Evolutionary conservation across 768 basidiomycete genomes (phyloP).

Genomic region (Boletus tylopilopsis): DNA sequence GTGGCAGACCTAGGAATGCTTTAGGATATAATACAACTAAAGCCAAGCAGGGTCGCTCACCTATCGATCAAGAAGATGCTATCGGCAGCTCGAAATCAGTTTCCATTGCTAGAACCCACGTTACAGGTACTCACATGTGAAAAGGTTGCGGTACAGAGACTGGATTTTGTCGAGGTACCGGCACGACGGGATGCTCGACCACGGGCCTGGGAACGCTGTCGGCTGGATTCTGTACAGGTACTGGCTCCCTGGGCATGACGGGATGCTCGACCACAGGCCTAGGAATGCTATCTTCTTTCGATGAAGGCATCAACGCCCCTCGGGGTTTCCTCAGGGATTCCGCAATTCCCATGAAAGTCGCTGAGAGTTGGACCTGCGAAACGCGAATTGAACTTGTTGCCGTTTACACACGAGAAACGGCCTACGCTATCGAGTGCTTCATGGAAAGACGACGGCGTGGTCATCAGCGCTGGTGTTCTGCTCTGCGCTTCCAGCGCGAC

Average conservation of each 20-base stretch:
- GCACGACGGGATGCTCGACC: slow-evolving; percentile 56
- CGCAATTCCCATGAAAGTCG: slow-evolving; percentile 54
- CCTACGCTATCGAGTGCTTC: slow-evolving; percentile 50
- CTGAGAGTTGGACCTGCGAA: slow-evolving; percentile 45
- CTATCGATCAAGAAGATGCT: slow-evolving; percentile 23
- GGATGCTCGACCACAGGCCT: slow-evolving; percentile 57
- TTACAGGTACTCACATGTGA: no score
- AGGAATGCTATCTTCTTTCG: slow-evolving; percentile 45
- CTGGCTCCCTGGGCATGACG: slow-evolving; percentile 52
- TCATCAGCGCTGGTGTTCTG: slow-evolving; percentile 21
- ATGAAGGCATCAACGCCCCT: slow-evolving; percentile 38
- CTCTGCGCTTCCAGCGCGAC: slow-evolving; percentile 47
- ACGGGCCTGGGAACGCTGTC: slow-evolving; percentile 53
- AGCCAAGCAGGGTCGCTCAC: not conserved
- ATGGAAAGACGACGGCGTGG: slow-evolving; percentile 42
- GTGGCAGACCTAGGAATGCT: slow-evolving; percentile 42
- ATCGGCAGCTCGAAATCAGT: not conserved
- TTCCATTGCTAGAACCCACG: slow-evolving; percentile 32
- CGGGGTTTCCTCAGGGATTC: slow-evolving; percentile 52
- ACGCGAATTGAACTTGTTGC: not conserved
- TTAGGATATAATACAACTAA: not conserved
- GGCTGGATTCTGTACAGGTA: slow-evolving; percentile 32
- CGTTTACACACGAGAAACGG: not conserved
- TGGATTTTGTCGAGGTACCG: slow-evolving; percentile 33
- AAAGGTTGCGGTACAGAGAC: no score